Evolutionary conservation across 1,139 yeast genomes (phyloP).

Genomic region (Schizosaccharomyces versatilis): DNA sequence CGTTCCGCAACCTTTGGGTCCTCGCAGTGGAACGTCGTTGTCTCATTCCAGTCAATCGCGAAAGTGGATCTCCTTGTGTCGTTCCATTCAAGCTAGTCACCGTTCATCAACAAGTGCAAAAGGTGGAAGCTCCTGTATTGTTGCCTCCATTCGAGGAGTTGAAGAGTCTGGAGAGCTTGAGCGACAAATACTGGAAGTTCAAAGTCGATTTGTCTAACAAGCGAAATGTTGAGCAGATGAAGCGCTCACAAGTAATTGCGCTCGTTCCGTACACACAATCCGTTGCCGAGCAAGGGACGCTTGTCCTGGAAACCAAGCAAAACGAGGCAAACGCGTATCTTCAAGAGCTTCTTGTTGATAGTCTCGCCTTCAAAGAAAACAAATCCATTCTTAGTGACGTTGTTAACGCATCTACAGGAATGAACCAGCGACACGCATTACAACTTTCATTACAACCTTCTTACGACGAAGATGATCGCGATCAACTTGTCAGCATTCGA

Average conservation of each 20-base stretch:
- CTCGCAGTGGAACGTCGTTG: conserved; percentile 66
- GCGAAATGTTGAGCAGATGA: conserved; percentile 11
- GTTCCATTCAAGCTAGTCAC: conserved; percentile 6
- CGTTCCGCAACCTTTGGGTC: conserved; percentile 80
- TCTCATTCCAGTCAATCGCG: conserved; percentile 48
- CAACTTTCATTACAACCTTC: not conserved
- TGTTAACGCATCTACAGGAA: not conserved
- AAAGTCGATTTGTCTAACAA: conserved; percentile 13
- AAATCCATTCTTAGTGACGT: not conserved
- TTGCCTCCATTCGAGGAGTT: conserved; percentile 13
- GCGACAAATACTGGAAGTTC: conserved; percentile 16
- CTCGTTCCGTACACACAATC: not conserved
- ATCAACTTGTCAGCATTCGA: not conserved
- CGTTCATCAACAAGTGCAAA: not conserved
- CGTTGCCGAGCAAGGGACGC: not conserved
- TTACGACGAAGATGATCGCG: not conserved
- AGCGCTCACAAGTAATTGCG: not conserved
- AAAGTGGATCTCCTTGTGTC: conserved; percentile 11
- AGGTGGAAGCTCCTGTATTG: conserved; percentile 12
- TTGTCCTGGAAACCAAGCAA: not conserved
- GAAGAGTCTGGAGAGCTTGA: conserved; percentile 9
- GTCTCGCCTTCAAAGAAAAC: not conserved
- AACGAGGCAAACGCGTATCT: not conserved
- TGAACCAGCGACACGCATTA: not conserved
- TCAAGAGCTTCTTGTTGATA: not conserved